These are phyloP conservation scores for Parachlorella kessleri DNA, from an alignment of 139 green algal species.

Conservation along the genomic window DNA sequence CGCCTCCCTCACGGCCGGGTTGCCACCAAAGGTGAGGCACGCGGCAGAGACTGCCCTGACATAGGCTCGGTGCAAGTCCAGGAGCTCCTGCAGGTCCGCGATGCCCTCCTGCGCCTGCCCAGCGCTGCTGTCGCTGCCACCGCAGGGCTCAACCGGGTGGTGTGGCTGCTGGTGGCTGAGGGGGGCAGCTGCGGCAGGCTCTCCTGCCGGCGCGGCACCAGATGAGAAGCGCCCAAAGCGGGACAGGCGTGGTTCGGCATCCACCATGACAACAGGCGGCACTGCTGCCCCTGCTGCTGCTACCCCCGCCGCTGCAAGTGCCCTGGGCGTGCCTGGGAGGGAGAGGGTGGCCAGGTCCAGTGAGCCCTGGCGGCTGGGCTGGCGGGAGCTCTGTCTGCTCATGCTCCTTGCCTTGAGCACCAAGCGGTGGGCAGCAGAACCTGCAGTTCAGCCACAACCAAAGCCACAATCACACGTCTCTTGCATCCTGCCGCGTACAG, in stretches of 20 bases:
- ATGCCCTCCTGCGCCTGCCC: constrained; percentile 24
- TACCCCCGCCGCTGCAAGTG: neutral
- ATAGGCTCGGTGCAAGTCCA: constrained; percentile 31
- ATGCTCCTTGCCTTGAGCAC: neutral
- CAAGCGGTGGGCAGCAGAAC: neutral
- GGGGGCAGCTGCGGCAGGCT: neutral
- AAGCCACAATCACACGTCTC: no score
- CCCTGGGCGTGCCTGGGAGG: neutral
- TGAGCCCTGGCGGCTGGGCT: neutral
- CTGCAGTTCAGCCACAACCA: neutral
- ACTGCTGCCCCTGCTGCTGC: neutral
- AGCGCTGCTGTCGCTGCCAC: neutral
- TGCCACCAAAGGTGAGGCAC: constrained; percentile 28
- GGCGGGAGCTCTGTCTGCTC: neutral
- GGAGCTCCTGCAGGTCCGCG: constrained; percentile 24
- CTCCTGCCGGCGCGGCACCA: no score
- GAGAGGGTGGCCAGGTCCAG: no score
- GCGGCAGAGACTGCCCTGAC: constrained; percentile 12
- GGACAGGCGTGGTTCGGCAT: constrained; percentile 5
- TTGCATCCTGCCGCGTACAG: no score
- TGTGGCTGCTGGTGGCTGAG: constrained; percentile 14
- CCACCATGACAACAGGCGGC: no score
- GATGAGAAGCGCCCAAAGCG: constrained; percentile 1
- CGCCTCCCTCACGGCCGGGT: neutral
- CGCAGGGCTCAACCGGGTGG: neutral